A percentile compares a stretch with the other conserved stretches of the same genome.
These are phyloP conservation scores for Pelargonium australe DNA, from an alignment of 441 rosid species.

Conservation along the genomic window DNA sequence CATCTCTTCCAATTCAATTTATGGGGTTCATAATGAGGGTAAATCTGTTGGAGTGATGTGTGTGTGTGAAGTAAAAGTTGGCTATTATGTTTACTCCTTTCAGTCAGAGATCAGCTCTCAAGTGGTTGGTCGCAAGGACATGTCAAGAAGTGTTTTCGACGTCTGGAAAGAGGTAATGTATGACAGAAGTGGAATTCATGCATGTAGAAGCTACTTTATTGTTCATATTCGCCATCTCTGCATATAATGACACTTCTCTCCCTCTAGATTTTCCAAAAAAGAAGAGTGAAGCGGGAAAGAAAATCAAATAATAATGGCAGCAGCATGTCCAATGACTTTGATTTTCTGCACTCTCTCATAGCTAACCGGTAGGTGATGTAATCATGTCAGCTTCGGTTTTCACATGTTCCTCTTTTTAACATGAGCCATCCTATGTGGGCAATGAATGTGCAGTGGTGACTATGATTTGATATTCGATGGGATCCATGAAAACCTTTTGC, in stretches of 20 bases:
- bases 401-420: slow-evolving; percentile 12
- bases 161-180: slow-evolving; percentile 89
- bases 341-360: slow-evolving; percentile 58
- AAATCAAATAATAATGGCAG: slow-evolving; percentile 28
- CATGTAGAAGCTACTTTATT: slow-evolving; percentile 13
- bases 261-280: slow-evolving; percentile 75
- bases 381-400: slow-evolving; percentile 12
- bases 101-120: slow-evolving; percentile 85
- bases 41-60: not conserved
- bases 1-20: slow-evolving; percentile 10
- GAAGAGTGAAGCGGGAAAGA: slow-evolving; percentile 48
- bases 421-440: slow-evolving; percentile 24
- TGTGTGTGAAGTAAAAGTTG: slow-evolving; percentile 4
- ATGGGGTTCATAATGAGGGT: not conserved
- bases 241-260: slow-evolving; percentile 17
- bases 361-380: slow-evolving; percentile 56
- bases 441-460: slow-evolving; percentile 71
- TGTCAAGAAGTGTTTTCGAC: slow-evolving; percentile 78
- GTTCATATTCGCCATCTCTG: slow-evolving; percentile 21
- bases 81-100: slow-evolving; percentile 24
- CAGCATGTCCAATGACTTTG: slow-evolving; percentile 43
- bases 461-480: slow-evolving; percentile 85
- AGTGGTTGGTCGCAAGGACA: slow-evolving; percentile 87
- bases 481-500: slow-evolving; percentile 80
- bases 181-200: slow-evolving; percentile 15